Evolutionary conservation across 495 filamentous ascomycete genomes (phyloP), one percentile per base, ranked within the genome.

Genomic region (Hypoxylon lenormandii): DNA sequence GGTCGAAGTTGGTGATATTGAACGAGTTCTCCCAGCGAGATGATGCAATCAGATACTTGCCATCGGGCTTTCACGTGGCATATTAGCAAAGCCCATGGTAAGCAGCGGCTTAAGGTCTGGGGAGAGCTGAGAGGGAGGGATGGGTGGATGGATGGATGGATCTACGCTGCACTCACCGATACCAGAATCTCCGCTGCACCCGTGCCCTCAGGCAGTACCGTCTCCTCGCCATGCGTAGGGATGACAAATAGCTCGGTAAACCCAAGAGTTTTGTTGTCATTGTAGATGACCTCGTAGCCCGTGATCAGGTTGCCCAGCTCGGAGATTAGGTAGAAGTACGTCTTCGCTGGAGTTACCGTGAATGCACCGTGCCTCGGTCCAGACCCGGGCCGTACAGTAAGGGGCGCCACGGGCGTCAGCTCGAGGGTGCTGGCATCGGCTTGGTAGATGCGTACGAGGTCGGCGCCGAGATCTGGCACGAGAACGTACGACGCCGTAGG

Each of bases 301-400:
- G 80, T 82, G 23, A 93, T 69, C 0, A 80, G 79, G 52, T 88
- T 88, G 1, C 78, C 74, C 18, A 93, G 78, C 74, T 94, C 91
- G 26, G 83, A 82, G 19, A 86, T 80, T 3, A 90, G 75, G 73
- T 91, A 93, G 69, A 90, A 79, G 73, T 82, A 85, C 1, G 81
- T 84, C 53, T 77, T 80, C 49, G 77, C 74, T 6, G 75, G 69
- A 1, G 78, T 73, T 12, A 78, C 79, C 66, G 80, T 80, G 78
- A 92, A 94, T 3, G 82, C 76, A 7, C 81, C 88, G 66, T 93
- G 91, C 2, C 91, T 82, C 1, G 90, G 91, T 0, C 91, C 91
- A 15, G 82, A 84, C 10, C 88, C 89, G 22, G 80, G 70, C 1
- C 75, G 55, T 1, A 76, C 72, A 5, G 46, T 12, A 19, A 84